Conservation (phyloP, 495 filamentous ascomycete genomes). For the Penicillium flavigenum region DNA sequence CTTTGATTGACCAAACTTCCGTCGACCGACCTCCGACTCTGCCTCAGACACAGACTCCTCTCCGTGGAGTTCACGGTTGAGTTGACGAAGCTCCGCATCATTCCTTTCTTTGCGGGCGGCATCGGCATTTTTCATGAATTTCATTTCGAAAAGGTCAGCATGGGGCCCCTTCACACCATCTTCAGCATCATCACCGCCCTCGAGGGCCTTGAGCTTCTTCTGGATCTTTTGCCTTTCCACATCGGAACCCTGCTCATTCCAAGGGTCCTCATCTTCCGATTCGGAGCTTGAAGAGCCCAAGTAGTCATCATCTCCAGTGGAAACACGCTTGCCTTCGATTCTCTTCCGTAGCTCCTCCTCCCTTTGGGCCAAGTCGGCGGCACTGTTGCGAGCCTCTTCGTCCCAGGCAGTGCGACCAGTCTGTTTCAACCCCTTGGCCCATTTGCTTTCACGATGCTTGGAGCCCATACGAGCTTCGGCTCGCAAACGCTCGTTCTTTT, state of each 20-base stretch:
- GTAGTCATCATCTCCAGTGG: constrained; percentile 50
- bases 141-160: constrained; percentile 66
- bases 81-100: constrained; percentile 71
- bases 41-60: constrained; percentile 57
- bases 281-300: constrained; percentile 51
- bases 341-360: constrained; percentile 83
- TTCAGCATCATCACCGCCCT: constrained; percentile 38
- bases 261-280: constrained; percentile 57
- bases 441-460: constrained; percentile 87
- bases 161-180: constrained; percentile 40
- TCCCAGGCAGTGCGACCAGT: constrained; percentile 79
- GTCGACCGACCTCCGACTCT: constrained; percentile 59
- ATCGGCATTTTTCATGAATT: constrained; percentile 92
- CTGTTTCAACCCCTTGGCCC: constrained; percentile 86
- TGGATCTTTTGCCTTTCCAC: constrained; percentile 51
- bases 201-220: constrained; percentile 59
- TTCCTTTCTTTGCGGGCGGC: constrained; percentile 72
- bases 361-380: constrained; percentile 77
- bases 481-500: constrained; percentile 72
- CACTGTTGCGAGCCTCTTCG: constrained; percentile 71
- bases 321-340: constrained; percentile 72
- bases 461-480: constrained; percentile 87
- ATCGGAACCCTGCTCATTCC: constrained; percentile 55
- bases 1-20: constrained; percentile 58
- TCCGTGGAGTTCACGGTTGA: constrained; percentile 69